A percentile compares a stretch with the other conserved stretches of the same genome.
These are phyloP conservation scores for Pichia sp. DNA, from an alignment of 1,139 yeast species.

Conservation along the genomic window DNA sequence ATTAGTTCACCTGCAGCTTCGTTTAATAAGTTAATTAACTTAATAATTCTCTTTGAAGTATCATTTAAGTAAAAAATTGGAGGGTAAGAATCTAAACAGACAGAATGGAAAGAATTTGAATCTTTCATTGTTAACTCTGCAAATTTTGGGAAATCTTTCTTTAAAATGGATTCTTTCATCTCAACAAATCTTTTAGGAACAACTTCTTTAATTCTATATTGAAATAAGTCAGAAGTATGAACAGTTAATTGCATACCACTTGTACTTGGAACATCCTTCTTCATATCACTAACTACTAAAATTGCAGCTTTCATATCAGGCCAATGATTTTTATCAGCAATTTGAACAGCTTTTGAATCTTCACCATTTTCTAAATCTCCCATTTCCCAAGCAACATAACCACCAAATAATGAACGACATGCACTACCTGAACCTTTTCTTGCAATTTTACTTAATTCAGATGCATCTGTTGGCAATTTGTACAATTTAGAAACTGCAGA, in stretches of 20 bases:
- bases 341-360: conserved; percentile 89
- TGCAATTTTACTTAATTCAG: conserved; percentile 87
- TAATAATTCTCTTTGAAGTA: conserved; percentile 84
- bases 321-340: conserved; percentile 85
- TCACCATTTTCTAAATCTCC: conserved; percentile 66
- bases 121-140: conserved; percentile 93
- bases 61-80: conserved; percentile 95
- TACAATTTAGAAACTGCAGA: conserved; percentile 78
- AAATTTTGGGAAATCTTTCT: conserved; percentile 68
- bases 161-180: conserved; percentile 71
- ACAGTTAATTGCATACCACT: conserved; percentile 96
- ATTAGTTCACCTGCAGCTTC: conserved; percentile 54
- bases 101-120: conserved; percentile 96
- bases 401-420: conserved; percentile 93
- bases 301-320: conserved; percentile 88
- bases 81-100: conserved; percentile 89
- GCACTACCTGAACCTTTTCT: conserved; percentile 99
- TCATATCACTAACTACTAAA: conserved; percentile 85
- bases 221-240: conserved; percentile 76
- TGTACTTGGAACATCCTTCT: conserved; percentile 92
- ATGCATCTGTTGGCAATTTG: conserved; percentile 70
- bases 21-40: conserved; percentile 74
- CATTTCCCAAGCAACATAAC: conserved; percentile 99
- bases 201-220: conserved; percentile 66
- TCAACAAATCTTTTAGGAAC: conserved; percentile 79